phyloP scores from a whole-genome alignment of 1,284 basidiomycete genomes.

The Ganoderma boninense region DNA sequence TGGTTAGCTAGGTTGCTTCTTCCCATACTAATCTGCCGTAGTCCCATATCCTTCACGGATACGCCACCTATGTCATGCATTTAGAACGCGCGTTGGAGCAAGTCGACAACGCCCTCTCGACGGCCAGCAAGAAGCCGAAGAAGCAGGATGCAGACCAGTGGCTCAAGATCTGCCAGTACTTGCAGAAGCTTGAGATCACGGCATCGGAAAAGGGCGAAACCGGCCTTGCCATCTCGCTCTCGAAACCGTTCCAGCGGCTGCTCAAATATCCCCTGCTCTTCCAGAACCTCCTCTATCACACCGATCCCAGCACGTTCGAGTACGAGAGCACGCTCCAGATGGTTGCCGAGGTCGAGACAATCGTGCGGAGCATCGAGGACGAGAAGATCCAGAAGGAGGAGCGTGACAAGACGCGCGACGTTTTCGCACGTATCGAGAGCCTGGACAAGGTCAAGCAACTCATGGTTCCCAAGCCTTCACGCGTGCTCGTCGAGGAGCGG shows the following conservation, averaged over 20 bases:
- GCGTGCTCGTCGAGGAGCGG: slow-evolving; percentile 88
- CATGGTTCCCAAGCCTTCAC: slow-evolving; percentile 88
- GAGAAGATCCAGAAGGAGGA: slow-evolving; percentile 98
- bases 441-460: slow-evolving; percentile 89
- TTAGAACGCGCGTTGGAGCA: slow-evolving; percentile 90
- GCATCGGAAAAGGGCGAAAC: slow-evolving; percentile 91
- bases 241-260: slow-evolving; percentile 96
- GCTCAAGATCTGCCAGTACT: slow-evolving; percentile 74
- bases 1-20: not conserved
- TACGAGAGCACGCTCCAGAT: slow-evolving; percentile 96
- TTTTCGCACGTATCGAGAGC: slow-evolving; percentile 95
- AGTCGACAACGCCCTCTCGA: slow-evolving; percentile 82
- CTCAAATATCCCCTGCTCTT: slow-evolving; percentile 98
- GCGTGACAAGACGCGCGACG: slow-evolving; percentile 92
- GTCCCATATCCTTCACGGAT: slow-evolving; percentile 93
- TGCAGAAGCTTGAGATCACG: slow-evolving; percentile 80
- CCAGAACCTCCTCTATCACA: slow-evolving; percentile 96
- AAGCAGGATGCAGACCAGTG: slow-evolving; percentile 82
- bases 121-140: slow-evolving; percentile 76
- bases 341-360: slow-evolving; percentile 96
- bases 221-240: slow-evolving; percentile 91
- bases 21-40: slow-evolving; percentile 42
- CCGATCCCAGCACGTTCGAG: slow-evolving; percentile 96
- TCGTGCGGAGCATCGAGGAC: slow-evolving; percentile 96
- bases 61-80: slow-evolving; percentile 91